These are phyloP conservation scores for Sicyos baderoa DNA, from an alignment of 306 rosid species.

Conservation along the genomic window DNA sequence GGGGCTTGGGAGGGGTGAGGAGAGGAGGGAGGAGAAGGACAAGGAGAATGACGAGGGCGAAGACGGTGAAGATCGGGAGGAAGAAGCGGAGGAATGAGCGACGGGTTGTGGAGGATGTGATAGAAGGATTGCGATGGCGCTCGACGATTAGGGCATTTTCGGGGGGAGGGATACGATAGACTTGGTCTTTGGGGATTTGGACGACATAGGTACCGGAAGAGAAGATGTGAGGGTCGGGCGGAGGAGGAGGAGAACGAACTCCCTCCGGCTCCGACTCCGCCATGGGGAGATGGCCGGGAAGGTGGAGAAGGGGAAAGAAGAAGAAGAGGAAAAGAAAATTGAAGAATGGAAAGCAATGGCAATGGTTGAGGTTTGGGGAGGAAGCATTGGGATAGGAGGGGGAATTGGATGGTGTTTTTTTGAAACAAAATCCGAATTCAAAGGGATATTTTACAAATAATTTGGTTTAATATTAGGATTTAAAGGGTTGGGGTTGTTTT, in stretches of 20 bases:
- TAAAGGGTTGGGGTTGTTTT: not conserved
- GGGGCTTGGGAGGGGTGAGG: constrained; percentile 26
- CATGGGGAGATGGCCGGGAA: constrained; percentile 58
- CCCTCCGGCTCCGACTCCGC: constrained; percentile 78
- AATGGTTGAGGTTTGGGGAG: not conserved
- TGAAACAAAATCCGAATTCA: not conserved
- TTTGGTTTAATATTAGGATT: not conserved
- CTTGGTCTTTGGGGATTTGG: constrained; percentile 61
- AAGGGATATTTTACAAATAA: not conserved
- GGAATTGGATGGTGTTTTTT: not conserved
- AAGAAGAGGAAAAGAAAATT: constrained; percentile 16
- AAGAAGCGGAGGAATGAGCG: not conserved
- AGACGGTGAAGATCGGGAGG: not conserved
- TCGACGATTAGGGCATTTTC: constrained; percentile 41
- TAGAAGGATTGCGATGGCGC: not conserved
- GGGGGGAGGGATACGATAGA: constrained; percentile 47
- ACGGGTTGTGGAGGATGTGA: not conserved
- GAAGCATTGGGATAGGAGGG: constrained; percentile 1
- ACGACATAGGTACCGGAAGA: constrained; percentile 40
- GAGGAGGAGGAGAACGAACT: constrained; percentile 19
- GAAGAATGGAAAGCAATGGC: not conserved
- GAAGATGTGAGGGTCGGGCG: not conserved
- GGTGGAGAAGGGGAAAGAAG: constrained; percentile 19
- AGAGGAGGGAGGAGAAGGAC: constrained; percentile 21
- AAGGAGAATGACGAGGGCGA: constrained; percentile 12